Evolutionary conservation across 495 filamentous ascomycete genomes (phyloP), one percentile per base, ranked within the genome.

Genomic region (Astrocystis sublimbata): DNA sequence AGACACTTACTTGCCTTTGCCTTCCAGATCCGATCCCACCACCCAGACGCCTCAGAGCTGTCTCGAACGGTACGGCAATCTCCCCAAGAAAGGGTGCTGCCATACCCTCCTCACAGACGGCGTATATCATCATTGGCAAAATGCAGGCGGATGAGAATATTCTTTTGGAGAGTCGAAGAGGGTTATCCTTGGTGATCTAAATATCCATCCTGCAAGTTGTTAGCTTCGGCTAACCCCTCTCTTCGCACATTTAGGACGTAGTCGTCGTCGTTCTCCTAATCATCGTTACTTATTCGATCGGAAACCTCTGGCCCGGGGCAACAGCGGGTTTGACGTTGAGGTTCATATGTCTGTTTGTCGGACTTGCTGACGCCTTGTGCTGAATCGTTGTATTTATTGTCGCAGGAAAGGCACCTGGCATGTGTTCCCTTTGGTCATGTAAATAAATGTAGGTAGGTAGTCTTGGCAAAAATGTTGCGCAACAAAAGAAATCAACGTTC

Each of bases 1-100:
- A n/a, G n/a, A n/a, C n/a, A n/a, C n/a, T n/a, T 26, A 49, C 46
- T 49, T 49, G 46, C 46, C 46, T 49, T 49, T 49, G 46, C 46
- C 23, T 49, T 49, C 46, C 46, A 49, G 46, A 49, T 49, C 24
- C 26, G 46, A 49, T 31, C 21, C 46, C 23, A 49, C 46, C 46
- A 49, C 46, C 46, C 24, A 49, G 12, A 5, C 23, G 46, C 46
- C 46, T 49, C 46, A 49, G 24, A 49, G 46, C 46, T 15, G 46
- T 49, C 46, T 49, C 46, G 26, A 49, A 49, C 46, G 46, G 46
- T 49, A 30, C 46, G 46, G 46, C 46, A 49, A 49, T 49, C 46
- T 49, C 46, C 46, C 46, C 13, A 49, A 31, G 46, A 49, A 49
- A 49, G 46, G 46, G 46, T 49, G 9, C 46, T 49, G 46, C 46